A percentile compares a stretch with the other conserved stretches of the same genome.
These are phyloP conservation scores for Lactarius hengduanensis DNA, from an alignment of 768 basidiomycete species.

Conservation along the genomic window DNA sequence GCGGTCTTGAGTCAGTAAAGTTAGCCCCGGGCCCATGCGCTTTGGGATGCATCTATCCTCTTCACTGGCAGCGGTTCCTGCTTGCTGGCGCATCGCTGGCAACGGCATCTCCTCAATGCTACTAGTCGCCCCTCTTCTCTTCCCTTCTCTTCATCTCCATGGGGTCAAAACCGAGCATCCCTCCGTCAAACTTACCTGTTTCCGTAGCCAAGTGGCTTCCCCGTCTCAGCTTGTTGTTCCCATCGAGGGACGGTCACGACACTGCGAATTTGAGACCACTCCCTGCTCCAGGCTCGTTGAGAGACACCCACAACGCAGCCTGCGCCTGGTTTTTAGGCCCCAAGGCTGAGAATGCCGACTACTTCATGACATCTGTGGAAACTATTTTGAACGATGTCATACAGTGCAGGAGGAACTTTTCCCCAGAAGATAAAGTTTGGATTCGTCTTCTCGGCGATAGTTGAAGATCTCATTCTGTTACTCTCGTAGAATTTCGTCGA, in stretches of 20 bases:
- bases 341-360: slow-evolving; percentile 39
- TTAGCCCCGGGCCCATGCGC: not conserved
- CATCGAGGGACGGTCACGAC: not conserved
- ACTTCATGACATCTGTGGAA: slow-evolving; percentile 34
- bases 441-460: not conserved
- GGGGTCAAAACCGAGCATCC: not conserved
- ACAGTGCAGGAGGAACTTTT: slow-evolving; percentile 33
- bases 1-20: not conserved
- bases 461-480: not conserved
- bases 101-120: not conserved
- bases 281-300: slow-evolving; percentile 12
- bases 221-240: not conserved
- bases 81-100: not conserved
- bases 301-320: slow-evolving; percentile 32
- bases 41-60: not conserved
- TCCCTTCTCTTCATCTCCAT: not conserved
- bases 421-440: slow-evolving; percentile 36
- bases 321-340: slow-evolving; percentile 44
- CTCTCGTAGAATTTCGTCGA: slow-evolving; percentile 31
- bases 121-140: not conserved
- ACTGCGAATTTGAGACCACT: not conserved
- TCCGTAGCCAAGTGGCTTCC: slow-evolving; percentile 19
- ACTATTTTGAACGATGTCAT: slow-evolving; percentile 31
- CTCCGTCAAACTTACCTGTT: not conserved
- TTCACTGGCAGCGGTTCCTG: not conserved